Conservation (phyloP, 129 eudicot species). For the Chrysanthemum makinoi region DNA sequence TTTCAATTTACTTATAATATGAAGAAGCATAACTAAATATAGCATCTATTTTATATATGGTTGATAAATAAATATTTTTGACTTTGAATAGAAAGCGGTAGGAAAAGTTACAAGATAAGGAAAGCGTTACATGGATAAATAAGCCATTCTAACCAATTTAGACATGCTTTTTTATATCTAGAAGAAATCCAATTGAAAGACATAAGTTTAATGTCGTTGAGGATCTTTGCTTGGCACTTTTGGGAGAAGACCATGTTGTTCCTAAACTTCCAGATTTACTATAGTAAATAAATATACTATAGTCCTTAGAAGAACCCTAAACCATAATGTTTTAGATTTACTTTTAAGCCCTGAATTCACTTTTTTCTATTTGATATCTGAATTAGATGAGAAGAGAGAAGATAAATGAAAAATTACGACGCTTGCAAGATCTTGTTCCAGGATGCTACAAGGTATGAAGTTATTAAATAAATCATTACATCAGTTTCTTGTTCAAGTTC, state of each 20-base stretch:
- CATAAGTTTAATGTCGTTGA: too few species aligned
- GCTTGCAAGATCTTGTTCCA: conserved; percentile 87
- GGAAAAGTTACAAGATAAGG: too few species aligned
- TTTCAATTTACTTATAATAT: conserved; percentile 7
- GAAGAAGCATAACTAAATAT: background rate
- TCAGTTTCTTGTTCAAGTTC: background rate
- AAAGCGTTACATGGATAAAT: too few species aligned
- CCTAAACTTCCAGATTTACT: too few species aligned
- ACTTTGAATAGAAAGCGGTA: too few species aligned
- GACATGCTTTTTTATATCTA: too few species aligned
- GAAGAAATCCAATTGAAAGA: too few species aligned
- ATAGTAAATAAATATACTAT: background rate
- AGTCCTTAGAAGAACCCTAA: background rate
- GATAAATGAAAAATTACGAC: conserved; percentile 71
- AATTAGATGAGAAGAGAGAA: conserved; percentile 72
- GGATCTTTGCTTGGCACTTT: too few species aligned
- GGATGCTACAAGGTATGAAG: conserved; percentile 81
- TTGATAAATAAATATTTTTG: too few species aligned
- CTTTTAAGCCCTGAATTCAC: background rate
- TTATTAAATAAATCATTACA: background rate
- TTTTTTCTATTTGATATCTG: background rate
- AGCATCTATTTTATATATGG: background rate
- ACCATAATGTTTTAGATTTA: background rate
- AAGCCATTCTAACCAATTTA: too few species aligned
- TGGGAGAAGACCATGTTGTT: too few species aligned